These are phyloP conservation scores for Rhamnella rubrinervis DNA, from an alignment of 331 rosid species.

Conservation along the genomic window DNA sequence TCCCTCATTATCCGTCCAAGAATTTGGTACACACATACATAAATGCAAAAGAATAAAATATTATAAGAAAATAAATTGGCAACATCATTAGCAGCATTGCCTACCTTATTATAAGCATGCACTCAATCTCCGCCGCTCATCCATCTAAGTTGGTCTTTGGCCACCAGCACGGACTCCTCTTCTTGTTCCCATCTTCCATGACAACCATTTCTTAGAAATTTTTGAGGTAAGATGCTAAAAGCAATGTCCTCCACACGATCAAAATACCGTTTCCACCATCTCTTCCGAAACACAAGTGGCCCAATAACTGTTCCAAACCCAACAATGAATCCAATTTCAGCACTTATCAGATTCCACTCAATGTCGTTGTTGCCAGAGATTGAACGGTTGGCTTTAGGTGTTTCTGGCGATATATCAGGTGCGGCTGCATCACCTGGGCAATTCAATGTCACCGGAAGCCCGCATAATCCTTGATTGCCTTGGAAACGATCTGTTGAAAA, in stretches of 20 bases:
- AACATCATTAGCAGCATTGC: too few relatives aligned
- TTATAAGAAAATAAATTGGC: too few relatives aligned
- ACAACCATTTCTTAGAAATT: not conserved
- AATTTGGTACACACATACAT: too few relatives aligned
- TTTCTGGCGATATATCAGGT: conserved; percentile 6
- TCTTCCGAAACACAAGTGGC: conserved; percentile 1
- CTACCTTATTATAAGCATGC: too few relatives aligned
- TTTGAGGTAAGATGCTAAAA: not conserved
- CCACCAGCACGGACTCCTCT: too few relatives aligned
- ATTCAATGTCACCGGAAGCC: conserved; percentile 13
- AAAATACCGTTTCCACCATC: not conserved
- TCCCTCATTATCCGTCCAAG: too few relatives aligned
- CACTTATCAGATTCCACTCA: not conserved
- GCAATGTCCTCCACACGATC: not conserved
- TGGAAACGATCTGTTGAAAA: conserved; percentile 29
- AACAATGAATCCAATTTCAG: conserved; percentile 2
- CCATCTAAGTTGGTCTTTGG: too few relatives aligned
- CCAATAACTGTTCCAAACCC: not conserved
- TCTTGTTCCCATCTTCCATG: too few relatives aligned
- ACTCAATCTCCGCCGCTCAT: too few relatives aligned
- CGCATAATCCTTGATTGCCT: conserved; percentile 45
- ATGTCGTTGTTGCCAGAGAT: not conserved
- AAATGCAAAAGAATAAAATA: too few relatives aligned
- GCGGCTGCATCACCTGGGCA: too few relatives aligned
- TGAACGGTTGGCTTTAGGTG: not conserved